Percentiles rank a stretch among this genome's conserved stretches.
Conservation (phyloP, 176 grass and related monocot genomes). For the Dactylis glomerata region DNA sequence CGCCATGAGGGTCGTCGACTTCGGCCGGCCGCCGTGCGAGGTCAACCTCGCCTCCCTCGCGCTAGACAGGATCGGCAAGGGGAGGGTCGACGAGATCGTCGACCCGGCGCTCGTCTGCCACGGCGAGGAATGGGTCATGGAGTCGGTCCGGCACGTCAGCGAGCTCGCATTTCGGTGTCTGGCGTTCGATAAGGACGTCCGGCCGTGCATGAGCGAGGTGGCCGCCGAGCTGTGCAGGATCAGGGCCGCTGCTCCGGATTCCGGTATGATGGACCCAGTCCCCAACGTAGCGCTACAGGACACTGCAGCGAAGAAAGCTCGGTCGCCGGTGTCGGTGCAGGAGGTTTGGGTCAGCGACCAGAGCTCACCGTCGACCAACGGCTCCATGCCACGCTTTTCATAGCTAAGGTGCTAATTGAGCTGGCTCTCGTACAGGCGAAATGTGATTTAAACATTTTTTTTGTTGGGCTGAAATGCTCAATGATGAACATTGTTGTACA, state of each 20-base stretch:
- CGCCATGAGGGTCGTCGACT: conserved; percentile 91
- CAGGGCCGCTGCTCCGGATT: conserved; percentile 19
- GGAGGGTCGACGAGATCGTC: conserved; percentile 57
- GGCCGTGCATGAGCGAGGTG: conserved; percentile 85
- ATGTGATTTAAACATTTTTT: not conserved
- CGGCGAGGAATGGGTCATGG: conserved; percentile 48
- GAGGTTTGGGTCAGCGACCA: conserved; percentile 60
- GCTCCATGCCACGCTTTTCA: conserved; percentile 43
- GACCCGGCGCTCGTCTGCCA: conserved; percentile 47
- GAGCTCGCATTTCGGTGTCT: conserved; percentile 91
- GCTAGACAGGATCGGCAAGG: conserved; percentile 63
- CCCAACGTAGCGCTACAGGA: not conserved
- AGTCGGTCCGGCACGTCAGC: conserved; percentile 56
- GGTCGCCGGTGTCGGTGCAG: conserved; percentile 74
- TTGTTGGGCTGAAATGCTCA: not conserved
- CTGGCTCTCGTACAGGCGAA: not conserved
- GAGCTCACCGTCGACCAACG: conserved; percentile 62
- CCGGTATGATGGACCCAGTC: not conserved
- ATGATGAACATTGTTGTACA: not conserved
- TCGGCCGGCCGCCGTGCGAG: conserved; percentile 51
- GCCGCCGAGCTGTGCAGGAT: conserved; percentile 51
- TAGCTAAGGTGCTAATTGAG: not conserved
- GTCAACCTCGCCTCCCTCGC: conserved; percentile 79
- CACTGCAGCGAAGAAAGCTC: not conserved
- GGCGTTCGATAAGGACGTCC: conserved; percentile 72